Evolutionary conservation across 257 asterid species (phyloP).

Genomic region (Orobanche coerulescens): DNA sequence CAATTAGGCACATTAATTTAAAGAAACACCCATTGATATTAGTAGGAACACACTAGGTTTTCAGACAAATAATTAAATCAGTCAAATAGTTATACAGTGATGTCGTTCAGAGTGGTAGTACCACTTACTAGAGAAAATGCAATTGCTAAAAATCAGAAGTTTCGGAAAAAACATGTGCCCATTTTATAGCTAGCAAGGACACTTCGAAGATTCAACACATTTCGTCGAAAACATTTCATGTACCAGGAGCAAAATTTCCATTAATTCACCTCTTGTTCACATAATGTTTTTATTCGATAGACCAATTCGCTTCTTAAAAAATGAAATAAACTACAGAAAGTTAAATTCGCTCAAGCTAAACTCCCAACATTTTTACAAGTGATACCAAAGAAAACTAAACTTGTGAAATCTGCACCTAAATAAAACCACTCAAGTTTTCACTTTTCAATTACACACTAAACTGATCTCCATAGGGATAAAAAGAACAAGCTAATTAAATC

Average conservation of each 20-base stretch:
- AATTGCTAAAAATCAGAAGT: background rate
- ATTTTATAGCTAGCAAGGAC: conserved; percentile 2
- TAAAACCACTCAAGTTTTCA: conserved; percentile 1
- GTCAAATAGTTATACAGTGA: background rate
- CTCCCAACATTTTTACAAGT: background rate
- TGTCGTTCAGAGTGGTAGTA: background rate
- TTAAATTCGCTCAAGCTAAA: conserved; percentile 1
- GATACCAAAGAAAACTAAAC: background rate
- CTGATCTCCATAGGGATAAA: background rate
- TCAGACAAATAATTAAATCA: background rate
- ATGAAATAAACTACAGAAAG: background rate
- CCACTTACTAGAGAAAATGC: too few species aligned
- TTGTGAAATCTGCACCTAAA: conserved; percentile 12
- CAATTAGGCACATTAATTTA: conserved; percentile 9
- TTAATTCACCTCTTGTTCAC: background rate
- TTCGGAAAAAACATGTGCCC: background rate
- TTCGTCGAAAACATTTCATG: background rate
- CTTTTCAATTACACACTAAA: background rate
- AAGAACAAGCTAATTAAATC: background rate
- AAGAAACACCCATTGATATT: background rate
- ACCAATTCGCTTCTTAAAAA: conserved; percentile 3
- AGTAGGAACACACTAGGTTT: background rate
- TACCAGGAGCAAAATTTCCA: background rate
- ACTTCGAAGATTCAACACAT: background rate
- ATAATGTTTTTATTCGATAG: too few species aligned